A percentile compares a stretch with the other conserved stretches of the same genome.
These are phyloP conservation scores for Rhinocladiella mackenziei DNA, from an alignment of 2,329 filamentous ascomycete species.

Conservation along the genomic window DNA sequence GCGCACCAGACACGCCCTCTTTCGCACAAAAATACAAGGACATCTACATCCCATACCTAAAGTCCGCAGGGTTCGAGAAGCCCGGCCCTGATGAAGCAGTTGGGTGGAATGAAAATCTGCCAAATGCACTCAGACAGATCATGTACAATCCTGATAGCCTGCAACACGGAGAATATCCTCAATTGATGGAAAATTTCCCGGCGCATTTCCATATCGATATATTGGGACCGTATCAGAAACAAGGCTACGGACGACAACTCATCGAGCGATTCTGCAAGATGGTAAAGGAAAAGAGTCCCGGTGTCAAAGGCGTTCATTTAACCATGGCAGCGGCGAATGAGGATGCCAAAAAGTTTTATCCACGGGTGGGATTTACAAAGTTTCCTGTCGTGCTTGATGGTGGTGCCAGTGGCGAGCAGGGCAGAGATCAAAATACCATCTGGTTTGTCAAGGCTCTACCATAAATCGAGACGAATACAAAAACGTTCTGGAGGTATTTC, in stretches of 20 bases:
- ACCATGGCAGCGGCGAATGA: conserved; percentile 26
- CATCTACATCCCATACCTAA: conserved; percentile 17
- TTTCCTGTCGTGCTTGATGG: conserved; percentile 23
- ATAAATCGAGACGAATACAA: neutral
- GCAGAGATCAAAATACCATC: conserved; percentile 20
- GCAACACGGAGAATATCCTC: conserved; percentile 19
- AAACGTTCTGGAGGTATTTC: neutral
- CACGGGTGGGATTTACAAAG: conserved; percentile 22
- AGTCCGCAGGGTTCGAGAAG: conserved; percentile 13
- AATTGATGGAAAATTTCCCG: conserved; percentile 22
- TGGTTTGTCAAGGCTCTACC: conserved; percentile 23
- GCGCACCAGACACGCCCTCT: conserved; percentile 17
- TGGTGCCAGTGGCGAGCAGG: conserved; percentile 22
- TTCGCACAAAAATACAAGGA: conserved; percentile 21
- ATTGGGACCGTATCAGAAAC: conserved; percentile 17
- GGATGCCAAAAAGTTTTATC: conserved; percentile 24
- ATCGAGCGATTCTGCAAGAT: conserved; percentile 16
- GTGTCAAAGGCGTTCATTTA: conserved; percentile 21
- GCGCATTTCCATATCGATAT: conserved; percentile 29
- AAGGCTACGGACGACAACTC: conserved; percentile 24
- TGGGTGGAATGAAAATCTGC: conserved; percentile 18
- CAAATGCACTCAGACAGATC: conserved; percentile 20
- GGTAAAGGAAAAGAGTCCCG: conserved; percentile 3
- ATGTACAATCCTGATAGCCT: conserved; percentile 22
- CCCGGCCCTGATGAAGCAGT: conserved; percentile 14